Base-by-base conservation (phyloP, 768 basidiomycete species). In the Boletus rubropictus region DNA sequence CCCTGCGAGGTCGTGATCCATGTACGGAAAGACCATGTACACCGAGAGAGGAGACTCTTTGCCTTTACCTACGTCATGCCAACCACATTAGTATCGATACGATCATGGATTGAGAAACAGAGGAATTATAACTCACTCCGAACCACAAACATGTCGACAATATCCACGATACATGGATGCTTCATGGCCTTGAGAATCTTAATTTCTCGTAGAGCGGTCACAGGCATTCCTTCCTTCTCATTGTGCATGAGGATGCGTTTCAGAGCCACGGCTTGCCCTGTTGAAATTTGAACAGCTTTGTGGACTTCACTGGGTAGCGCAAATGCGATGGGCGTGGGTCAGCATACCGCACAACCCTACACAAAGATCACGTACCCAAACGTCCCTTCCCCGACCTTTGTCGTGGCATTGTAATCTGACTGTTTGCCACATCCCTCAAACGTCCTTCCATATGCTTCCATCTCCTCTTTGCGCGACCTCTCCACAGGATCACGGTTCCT, bases 21-120 rank as follows among this genome's bases (percentile, higher is more conserved):
- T 98, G 69, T 97, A 99, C 0, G 96, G 96, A 60, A 98, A 99
- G 34, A 97, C 95, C 92, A 98, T 96, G 69, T 89, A 96, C 12
- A 97, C 89, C 4, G 89, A 89, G 44, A 90, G 70, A 21, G 86
- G 81, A 11, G 66, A 62, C 38, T 84, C 78, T 49, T 74, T 84
- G 61, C 84, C 83, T 84, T 52, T 36, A 42, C 60, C 60, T 61
- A 24, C 27, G 15, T n/a, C 38, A 45, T 42, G 20, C 10, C 42
- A 38, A 28, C 20, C 31, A 33, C 18, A 35, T 53, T 21, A 53
- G 50, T 22, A 40, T 1, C 43, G 21, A 37, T 15, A 10, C 10
- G 15, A 21, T 15, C 20, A 33, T n/a, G 42, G 17, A 18, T 29
- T 41, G 48, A 21, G 28, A 39, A 37, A 18, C 3, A 44, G 25